Conservation (phyloP, 805 yeast species). For the Monosporozyma aerobia region DNA sequence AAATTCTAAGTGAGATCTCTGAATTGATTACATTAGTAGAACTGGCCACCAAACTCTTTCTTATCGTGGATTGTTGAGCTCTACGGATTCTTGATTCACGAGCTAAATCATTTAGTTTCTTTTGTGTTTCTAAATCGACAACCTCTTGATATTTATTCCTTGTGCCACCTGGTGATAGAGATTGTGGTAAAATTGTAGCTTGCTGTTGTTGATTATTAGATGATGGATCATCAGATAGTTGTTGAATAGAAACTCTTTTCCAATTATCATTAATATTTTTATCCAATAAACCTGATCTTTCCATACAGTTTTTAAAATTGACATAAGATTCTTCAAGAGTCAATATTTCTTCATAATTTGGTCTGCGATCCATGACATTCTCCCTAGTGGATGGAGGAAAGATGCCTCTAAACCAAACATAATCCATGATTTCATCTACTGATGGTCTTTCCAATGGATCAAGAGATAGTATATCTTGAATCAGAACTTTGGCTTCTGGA, state of each 20-base stretch:
- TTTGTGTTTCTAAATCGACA: conserved; percentile 31
- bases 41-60: conserved; percentile 25
- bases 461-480: conserved; percentile 61
- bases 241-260: conserved; percentile 3
- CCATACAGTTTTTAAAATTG: conserved; percentile 60
- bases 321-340: conserved; percentile 52
- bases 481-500: conserved; percentile 61
- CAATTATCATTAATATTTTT: not conserved
- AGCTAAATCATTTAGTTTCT: conserved; percentile 27
- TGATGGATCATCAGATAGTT: conserved; percentile 1
- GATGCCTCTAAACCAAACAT: conserved; percentile 79
- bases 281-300: conserved; percentile 45
- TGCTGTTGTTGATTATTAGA: conserved; percentile 35
- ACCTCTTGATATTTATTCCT: conserved; percentile 77
- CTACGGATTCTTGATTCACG: conserved; percentile 29
- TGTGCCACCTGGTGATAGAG: conserved; percentile 88
- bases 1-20: conserved; percentile 31
- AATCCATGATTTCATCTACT: conserved; percentile 65
- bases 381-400: conserved; percentile 68
- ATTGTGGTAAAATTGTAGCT: conserved; percentile 63
- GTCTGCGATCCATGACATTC: conserved; percentile 38
- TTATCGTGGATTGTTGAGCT: conserved; percentile 27
- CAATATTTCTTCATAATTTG: conserved; percentile 51
- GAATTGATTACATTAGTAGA: conserved; percentile 31
- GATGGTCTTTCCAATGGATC: conserved; percentile 79